Conservation (phyloP, 352 stramenopile species). For the Thalassiosira oceanica region DNA sequence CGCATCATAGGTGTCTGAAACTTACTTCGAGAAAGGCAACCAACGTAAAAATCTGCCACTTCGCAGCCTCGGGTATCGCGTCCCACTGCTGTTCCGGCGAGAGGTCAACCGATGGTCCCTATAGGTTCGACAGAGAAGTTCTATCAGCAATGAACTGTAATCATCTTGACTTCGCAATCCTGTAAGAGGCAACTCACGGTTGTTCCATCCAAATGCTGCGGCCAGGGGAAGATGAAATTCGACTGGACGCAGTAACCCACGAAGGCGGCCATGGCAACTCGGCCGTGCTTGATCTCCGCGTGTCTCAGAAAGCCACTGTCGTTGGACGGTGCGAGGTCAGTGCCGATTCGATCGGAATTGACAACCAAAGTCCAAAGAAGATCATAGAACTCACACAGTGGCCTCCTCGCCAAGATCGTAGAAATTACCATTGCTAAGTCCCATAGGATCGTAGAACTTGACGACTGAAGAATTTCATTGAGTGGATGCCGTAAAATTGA, state of each 20-base stretch:
- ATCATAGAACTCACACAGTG: no score
- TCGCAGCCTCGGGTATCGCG: conserved; percentile 62
- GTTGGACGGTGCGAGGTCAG: no score
- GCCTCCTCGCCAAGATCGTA: conserved; percentile 66
- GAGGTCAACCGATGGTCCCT: conserved; percentile 22
- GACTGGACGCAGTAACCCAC: conserved; percentile 79
- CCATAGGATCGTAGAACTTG: conserved; percentile 75
- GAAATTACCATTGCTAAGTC: conserved; percentile 62
- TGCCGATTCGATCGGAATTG: no score
- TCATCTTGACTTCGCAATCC: no score
- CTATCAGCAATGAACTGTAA: no score
- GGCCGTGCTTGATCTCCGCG: conserved; percentile 77
- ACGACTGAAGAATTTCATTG: conserved; percentile 10
- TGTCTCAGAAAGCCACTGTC: conserved; percentile 73
- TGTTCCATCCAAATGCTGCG: conserved; percentile 62
- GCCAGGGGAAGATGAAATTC: conserved; percentile 73
- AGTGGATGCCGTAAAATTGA: conserved; percentile 29
- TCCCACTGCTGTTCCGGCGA: conserved; percentile 77
- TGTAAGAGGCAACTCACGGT: no score
- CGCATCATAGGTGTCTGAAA: no score
- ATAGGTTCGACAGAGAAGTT: no score
- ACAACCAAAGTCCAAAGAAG: no score
- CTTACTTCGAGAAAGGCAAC: conserved; percentile 79
- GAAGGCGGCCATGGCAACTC: conserved; percentile 74
- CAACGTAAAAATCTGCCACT: conserved; percentile 80